Conservation (phyloP, 83 land plant genomes). For the Thuja plicata region DNA sequence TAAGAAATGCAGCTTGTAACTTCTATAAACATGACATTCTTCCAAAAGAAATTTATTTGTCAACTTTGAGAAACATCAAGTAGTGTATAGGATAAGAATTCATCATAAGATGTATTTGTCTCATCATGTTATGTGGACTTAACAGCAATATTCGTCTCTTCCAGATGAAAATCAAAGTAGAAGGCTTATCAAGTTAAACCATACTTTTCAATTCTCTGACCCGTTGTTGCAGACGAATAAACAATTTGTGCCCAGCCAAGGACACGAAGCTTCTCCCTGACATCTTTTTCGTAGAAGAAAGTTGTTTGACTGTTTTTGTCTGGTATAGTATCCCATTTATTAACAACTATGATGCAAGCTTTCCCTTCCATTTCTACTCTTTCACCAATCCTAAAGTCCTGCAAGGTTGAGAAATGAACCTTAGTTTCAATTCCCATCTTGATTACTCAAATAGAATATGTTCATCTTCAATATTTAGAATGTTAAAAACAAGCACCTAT, state of each 20-base stretch:
- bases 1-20: not conserved
- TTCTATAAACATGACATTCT: not conserved
- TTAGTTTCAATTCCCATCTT: not conserved
- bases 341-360: slow-evolving; percentile 94
- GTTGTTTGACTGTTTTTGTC: slow-evolving; percentile 80
- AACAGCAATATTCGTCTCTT: not conserved
- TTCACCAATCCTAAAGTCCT: slow-evolving; percentile 91
- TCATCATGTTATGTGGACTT: not conserved
- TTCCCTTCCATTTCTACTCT: slow-evolving; percentile 92
- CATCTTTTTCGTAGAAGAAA: slow-evolving; percentile 80
- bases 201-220: slow-evolving; percentile 79
- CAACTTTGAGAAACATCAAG: not conserved
- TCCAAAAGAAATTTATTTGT: not conserved
- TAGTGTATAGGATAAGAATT: not conserved
- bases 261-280: slow-evolving; percentile 78
- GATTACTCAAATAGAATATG: not conserved
- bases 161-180: no score
- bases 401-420: slow-evolving; percentile 2
- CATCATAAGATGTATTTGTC: not conserved
- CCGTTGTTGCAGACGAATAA: slow-evolving; percentile 85
- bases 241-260: slow-evolving; percentile 96
- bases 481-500: not conserved
- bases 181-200: slow-evolving; percentile 5
- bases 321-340: slow-evolving; percentile 99
- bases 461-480: not conserved